Base-by-base conservation (phyloP, 2,329 filamentous ascomycete genomes). In the Chalaropsis thielavioides region DNA sequence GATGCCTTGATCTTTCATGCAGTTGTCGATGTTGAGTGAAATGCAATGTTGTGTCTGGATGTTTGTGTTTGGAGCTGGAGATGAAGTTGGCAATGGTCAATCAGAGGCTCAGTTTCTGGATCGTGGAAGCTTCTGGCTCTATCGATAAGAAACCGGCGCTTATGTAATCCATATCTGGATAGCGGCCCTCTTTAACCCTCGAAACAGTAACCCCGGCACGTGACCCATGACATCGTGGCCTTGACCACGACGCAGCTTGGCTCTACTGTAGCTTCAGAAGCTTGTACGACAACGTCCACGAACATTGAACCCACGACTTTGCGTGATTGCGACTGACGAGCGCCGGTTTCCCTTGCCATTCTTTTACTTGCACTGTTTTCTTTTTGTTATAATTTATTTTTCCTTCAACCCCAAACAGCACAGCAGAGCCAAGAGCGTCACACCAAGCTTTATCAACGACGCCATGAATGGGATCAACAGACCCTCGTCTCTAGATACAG, bases 401-500 rank as follows among this genome's bases (percentile, higher is more conserved):
- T n/a, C 8, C 22, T 44, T 35, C 19, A 27, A 31, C 24, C 59
- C 5, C 10, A 1, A 51, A 27, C 11, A 51, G 35, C 10, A 51
- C 46, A 51, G 46, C 22, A 51, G 10, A 22, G 24, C 46, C 22
- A 1, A 51, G n/a, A 15, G 15, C 24, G 8, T 51, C 15, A 22
- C 27, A n/a, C 44, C 44, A 62, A 22, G 46, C 44, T 13, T 19
- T 15, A 40, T 51, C 27, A 31, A 49, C 38, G 35, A 35, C 54
- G 58, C 40, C 41, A 67, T 67, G 66, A 67, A 59, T 62, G 62
- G 66, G 54, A 66, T 73, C 58, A 70, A 71, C 49, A 75, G 75
- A 31, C 68, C 72, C 49, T 72, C 73, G 69, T 76, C 76, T 67
- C 71, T 80, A 64, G 78, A 80, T 71, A 74, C 77, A 72, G 77